Conservation (phyloP, 306 rosid species). For the Glycine latifolia region DNA sequence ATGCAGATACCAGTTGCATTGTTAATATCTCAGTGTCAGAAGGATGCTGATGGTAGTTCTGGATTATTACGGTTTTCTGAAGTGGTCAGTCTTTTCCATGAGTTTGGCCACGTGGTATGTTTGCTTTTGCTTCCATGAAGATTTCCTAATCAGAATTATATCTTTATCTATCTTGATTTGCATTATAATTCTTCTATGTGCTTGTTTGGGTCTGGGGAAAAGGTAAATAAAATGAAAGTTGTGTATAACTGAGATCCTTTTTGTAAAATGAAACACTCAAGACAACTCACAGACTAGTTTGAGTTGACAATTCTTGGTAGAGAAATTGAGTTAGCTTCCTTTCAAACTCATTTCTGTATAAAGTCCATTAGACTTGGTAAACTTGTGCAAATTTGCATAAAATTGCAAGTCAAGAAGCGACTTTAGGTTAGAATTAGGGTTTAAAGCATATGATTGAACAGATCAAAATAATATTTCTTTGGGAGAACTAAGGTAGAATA, state of each 20-base stretch:
- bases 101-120: conserved; percentile 98
- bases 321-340: neutral
- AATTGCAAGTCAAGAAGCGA: neutral
- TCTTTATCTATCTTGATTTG: conserved; percentile 20
- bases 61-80: conserved; percentile 88
- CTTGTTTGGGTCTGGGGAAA: conserved; percentile 19
- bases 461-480: neutral
- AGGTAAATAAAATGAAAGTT: neutral
- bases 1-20: conserved; percentile 82
- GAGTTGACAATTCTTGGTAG: neutral
- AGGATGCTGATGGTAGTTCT: conserved; percentile 64
- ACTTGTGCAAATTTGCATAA: neutral
- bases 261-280: neutral
- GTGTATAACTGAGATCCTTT: conserved; percentile 16
- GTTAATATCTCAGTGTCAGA: conserved; percentile 75
- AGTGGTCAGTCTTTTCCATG: conserved; percentile 91
- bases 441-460: conserved; percentile 7
- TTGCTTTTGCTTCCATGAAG: conserved; percentile 45
- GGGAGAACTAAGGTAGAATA: conserved; percentile 21
- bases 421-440: neutral
- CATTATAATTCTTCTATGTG: conserved; percentile 29
- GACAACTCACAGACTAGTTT: neutral
- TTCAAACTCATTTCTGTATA: neutral
- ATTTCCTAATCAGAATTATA: conserved; percentile 36
- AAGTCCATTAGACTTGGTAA: neutral